phyloP scores from a whole-genome alignment of 108 stramenopile genomes.

The Asterionellopsis glacialis region DNA sequence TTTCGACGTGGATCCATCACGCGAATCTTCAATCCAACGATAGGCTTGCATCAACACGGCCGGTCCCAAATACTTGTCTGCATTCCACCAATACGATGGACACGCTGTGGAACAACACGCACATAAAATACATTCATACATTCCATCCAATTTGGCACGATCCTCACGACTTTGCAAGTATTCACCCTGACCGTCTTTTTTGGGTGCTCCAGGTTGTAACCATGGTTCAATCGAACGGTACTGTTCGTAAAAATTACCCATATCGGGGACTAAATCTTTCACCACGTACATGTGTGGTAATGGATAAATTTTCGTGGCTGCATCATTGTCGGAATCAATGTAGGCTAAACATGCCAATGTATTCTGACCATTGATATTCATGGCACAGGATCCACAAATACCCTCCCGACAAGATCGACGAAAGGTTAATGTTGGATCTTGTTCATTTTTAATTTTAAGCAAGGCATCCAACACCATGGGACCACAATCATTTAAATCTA shows the following conservation, averaged over 20 bases:
- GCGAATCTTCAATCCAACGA: conserved; percentile 95
- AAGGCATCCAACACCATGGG: conserved; percentile 98
- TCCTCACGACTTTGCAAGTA: conserved; percentile 85
- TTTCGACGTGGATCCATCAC: conserved; percentile 86
- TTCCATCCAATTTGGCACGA: conserved; percentile 92
- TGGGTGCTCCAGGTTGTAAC: conserved; percentile 81
- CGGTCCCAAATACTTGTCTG: conserved; percentile 95
- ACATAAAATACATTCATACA: conserved; percentile 99
- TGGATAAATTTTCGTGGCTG: conserved; percentile 92
- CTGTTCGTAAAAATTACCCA: conserved; percentile 99
- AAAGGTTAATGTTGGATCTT: conserved; percentile 95
- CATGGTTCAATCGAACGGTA: conserved; percentile 97
- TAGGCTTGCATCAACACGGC: conserved; percentile 98
- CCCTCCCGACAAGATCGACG: conserved; percentile 97
- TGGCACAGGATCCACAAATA: conserved; percentile 97
- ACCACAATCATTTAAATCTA: conserved; percentile 93
- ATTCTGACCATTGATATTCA: conserved; percentile 98
- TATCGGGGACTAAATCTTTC: conserved; percentile 98
- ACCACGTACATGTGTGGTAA: conserved; percentile 99
- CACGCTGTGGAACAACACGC: conserved; percentile 98
- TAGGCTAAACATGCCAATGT: conserved; percentile 93
- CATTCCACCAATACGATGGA: conserved; percentile 98
- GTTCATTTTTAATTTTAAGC: conserved; percentile 97
- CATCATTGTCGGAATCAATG: conserved; percentile 67
- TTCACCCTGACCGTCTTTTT: conserved; percentile 82